Evolutionary conservation across 345 rosid genomes (phyloP), one percentile per base, ranked within the genome.

Genomic region (Populus simonii): DNA sequence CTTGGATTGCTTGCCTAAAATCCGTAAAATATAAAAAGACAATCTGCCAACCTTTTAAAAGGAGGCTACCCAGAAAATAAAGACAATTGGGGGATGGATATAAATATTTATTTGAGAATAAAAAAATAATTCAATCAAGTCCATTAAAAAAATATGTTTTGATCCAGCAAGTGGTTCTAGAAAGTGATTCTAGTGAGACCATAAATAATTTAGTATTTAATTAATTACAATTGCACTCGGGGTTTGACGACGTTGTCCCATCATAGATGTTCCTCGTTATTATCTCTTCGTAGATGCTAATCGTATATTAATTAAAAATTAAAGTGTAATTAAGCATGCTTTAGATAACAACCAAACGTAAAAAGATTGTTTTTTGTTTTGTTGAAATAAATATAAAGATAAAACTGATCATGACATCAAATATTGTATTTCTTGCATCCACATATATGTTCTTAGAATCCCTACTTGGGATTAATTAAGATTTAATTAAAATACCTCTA

Each of bases 1-100:
- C 16, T 72, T 73, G 57, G 53, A 39, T 2, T 59, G 65, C 29
- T 59, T 63, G 27, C 41, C 66, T 66, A 16, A 72, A 55, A 67
- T n/a, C 33, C 3, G 23, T 84, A 66, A 15, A 57, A 78, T 59
- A 81, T 41, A 84, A 68, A 79, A 73, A 70, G 39, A 74, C 77
- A 55, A 82, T 81, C 76, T 81, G 82, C 62, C 73, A 36, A 70
- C 82, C 80, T 85, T 79, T 23, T 36, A 69, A 85, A 84, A 78
- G 87, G 77, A 68, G 85, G 77, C 80, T 80, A 25, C 66, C 61
- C 29, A 71, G 35, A 5, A 33, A 4, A 33, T 4, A 39, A 67
- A 75, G 79, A 78, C 73, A 85, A 74, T 12, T 51, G 71, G 76
- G 65, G 75, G 73, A 78, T 57, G 83, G 75, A 82, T 68, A 71